Evolutionary conservation across 371 early-diverging fungal species (phyloP).

Genomic region (Funneliformis caledonium): DNA sequence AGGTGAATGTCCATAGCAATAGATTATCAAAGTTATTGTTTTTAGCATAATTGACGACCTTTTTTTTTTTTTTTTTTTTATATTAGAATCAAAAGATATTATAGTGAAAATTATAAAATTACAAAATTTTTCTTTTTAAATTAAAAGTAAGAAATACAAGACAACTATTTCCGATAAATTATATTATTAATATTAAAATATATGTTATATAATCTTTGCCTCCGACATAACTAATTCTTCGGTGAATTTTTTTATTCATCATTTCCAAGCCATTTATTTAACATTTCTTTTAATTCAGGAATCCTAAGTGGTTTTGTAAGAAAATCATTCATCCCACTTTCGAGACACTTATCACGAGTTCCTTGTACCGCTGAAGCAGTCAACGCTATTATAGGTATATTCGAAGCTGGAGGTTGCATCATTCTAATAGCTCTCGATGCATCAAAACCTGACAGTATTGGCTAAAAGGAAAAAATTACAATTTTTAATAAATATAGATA

Average conservation of each 20-base stretch:
- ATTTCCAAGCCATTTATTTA: constrained; percentile 46
- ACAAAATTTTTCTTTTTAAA: no score
- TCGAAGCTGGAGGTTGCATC: neutral
- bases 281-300: constrained; percentile 44
- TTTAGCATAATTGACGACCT: no score
- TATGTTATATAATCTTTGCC: no score
- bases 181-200: neutral
- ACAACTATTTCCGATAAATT: neutral
- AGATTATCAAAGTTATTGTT: no score
- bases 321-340: constrained; percentile 49
- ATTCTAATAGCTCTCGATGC: constrained; percentile 21
- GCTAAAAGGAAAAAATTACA: neutral
- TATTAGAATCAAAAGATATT: no score
- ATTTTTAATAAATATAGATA: neutral
- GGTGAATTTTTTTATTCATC: neutral
- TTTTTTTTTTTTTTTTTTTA: no score
- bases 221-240: neutral
- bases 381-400: constrained; percentile 48
- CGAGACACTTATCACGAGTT: constrained; percentile 48
- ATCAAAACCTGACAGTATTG: constrained; percentile 35
- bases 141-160: no score
- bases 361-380: constrained; percentile 48
- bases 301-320: constrained; percentile 50
- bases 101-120: no score
- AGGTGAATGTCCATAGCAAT: no score